phyloP scores from a whole-genome alignment of 169 alveolate species.

The Perkinsus chesapeaki region DNA sequence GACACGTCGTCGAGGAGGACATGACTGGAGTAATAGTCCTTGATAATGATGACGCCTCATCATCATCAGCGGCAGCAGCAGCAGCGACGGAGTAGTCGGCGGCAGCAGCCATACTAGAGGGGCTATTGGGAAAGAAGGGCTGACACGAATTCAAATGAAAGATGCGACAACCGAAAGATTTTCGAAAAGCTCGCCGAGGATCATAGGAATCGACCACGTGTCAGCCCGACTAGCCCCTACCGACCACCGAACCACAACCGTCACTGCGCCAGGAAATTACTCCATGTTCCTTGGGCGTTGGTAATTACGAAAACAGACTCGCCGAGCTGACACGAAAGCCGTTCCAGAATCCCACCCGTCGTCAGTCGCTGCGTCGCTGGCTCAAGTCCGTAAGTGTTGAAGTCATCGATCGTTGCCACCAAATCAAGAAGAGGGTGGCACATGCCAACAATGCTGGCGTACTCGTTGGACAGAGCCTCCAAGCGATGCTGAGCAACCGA shows the following conservation, averaged over 20 bases:
- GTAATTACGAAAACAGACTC: not conserved
- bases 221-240: conserved; percentile 2
- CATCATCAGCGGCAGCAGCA: not conserved
- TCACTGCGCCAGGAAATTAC: not conserved
- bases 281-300: not conserved
- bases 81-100: too few relatives aligned
- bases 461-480: not conserved
- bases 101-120: not conserved
- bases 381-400: not conserved
- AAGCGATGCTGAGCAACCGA: not conserved
- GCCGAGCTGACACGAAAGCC: not conserved
- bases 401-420: not conserved
- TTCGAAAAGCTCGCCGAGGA: not conserved
- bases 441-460: not conserved
- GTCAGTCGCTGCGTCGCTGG: not conserved
- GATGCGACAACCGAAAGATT: not conserved
- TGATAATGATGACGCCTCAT: not conserved
- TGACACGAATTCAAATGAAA: not conserved
- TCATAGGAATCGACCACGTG: too few relatives aligned
- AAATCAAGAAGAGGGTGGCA: not conserved
- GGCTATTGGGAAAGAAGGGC: not conserved
- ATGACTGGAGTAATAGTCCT: not conserved
- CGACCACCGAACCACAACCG: not conserved
- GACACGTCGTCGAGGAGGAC: not conserved
- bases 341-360: not conserved